Evolutionary conservation across 495 filamentous ascomycete genomes (phyloP).

Genomic region (Physcia stellaris): DNA sequence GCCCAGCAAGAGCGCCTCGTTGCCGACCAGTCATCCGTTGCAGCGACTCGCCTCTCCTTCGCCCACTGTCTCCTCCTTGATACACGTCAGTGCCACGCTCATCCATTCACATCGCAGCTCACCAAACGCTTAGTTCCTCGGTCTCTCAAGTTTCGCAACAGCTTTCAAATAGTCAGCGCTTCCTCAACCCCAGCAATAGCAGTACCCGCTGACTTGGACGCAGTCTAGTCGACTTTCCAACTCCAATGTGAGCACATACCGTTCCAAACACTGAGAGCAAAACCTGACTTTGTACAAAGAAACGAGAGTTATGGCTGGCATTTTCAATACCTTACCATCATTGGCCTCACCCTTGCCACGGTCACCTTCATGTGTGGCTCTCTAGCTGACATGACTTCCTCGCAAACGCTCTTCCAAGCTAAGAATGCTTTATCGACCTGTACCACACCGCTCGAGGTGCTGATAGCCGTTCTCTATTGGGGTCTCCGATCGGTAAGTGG

Average conservation of each 20-base stretch:
- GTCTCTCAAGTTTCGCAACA: conserved; percentile 52
- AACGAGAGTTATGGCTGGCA: conserved; percentile 69
- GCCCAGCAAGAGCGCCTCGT: too few relatives aligned
- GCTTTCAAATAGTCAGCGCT: conserved; percentile 49
- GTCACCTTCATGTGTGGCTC: conserved; percentile 55
- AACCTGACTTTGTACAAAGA: conserved; percentile 22
- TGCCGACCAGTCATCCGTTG: conserved; percentile 43
- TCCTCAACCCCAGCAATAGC: too few relatives aligned
- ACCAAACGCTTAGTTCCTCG: conserved; percentile 29
- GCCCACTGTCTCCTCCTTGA: conserved; percentile 47
- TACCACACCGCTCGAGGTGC: conserved; percentile 63
- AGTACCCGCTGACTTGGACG: too few relatives aligned
- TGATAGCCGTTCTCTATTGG: conserved; percentile 84
- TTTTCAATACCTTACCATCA: conserved; percentile 74
- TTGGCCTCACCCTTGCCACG: conserved; percentile 57
- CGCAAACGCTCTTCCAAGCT: conserved; percentile 45
- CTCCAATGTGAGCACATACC: conserved; percentile 23
- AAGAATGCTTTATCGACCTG: conserved; percentile 66
- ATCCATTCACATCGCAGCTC: not conserved
- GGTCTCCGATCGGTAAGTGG: conserved; percentile 38
- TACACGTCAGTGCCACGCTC: conserved; percentile 42
- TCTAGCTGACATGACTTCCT: conserved; percentile 63
- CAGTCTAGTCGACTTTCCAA: conserved; percentile 28
- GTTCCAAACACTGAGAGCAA: conserved; percentile 15
- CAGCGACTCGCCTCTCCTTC: conserved; percentile 62